Evolutionary conservation across 2,329 filamentous ascomycete genomes (phyloP).

Genomic region (Blastomyces parvus): DNA sequence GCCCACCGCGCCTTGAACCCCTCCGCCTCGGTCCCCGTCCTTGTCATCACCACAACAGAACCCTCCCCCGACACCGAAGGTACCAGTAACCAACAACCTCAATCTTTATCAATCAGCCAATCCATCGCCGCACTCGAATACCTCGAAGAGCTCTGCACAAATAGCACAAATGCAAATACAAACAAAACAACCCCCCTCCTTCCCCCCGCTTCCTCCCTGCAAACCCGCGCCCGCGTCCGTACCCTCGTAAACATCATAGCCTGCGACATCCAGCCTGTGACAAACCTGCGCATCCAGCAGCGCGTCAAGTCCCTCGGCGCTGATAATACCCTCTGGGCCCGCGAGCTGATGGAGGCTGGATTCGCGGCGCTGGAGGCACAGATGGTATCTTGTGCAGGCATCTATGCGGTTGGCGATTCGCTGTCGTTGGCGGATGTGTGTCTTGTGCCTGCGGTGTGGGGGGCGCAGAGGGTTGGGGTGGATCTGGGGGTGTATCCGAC

Average conservation of each 20-base stretch:
- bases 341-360: conserved; percentile 43
- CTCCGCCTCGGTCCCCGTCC: conserved; percentile 46
- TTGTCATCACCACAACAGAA: conserved; percentile 32
- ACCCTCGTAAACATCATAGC: conserved; percentile 47
- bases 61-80: conserved; percentile 9
- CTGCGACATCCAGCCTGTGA: conserved; percentile 51
- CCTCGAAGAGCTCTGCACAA: conserved; percentile 47
- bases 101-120: conserved; percentile 41
- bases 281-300: conserved; percentile 47
- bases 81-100: neutral
- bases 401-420: conserved; percentile 47
- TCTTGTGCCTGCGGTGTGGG: conserved; percentile 50
- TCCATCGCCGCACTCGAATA: conserved; percentile 54
- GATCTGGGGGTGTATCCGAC: conserved; percentile 43
- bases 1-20: conserved; percentile 45
- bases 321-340: conserved; percentile 42
- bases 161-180: conserved; percentile 9
- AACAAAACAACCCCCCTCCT: conserved; percentile 35
- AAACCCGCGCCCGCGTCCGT: conserved; percentile 43
- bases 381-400: conserved; percentile 35
- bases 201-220: conserved; percentile 33
- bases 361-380: conserved; percentile 48
- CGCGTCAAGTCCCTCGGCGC: conserved; percentile 39
- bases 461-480: conserved; percentile 47
- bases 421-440: conserved; percentile 51